These are phyloP conservation scores for Phytophthora niederhauseri DNA, from an alignment of 352 stramenopile species.

Conservation along the genomic window DNA sequence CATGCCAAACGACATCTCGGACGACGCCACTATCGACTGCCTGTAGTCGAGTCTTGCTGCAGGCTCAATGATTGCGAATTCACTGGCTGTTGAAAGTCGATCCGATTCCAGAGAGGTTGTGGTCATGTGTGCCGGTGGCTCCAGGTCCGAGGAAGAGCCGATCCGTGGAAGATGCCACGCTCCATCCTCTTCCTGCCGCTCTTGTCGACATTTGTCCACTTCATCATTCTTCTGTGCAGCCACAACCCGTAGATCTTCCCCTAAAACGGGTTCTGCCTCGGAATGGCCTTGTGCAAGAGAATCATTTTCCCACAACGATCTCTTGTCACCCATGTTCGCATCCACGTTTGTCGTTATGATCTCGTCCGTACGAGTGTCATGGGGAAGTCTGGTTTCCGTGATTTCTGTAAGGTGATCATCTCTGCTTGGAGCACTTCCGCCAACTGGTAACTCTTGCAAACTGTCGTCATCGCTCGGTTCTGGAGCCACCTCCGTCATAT, in stretches of 20 bases:
- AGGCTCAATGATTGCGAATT: slow-evolving; percentile 7
- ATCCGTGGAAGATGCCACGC: slow-evolving; percentile 11
- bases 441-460: neutral
- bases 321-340: neutral
- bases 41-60: slow-evolving; percentile 11
- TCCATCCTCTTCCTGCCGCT: slow-evolving; percentile 11
- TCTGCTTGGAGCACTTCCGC: neutral
- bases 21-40: slow-evolving; percentile 45
- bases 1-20: slow-evolving; percentile 50
- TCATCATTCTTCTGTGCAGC: neutral
- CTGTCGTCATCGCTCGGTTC: neutral
- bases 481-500: neutral
- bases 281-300: slow-evolving; percentile 9
- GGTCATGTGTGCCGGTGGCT: neutral
- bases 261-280: slow-evolving; percentile 1
- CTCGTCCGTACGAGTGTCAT: neutral
- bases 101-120: slow-evolving; percentile 25
- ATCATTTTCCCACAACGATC: neutral
- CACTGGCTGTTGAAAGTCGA: slow-evolving; percentile 15
- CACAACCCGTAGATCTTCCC: slow-evolving; percentile 1
- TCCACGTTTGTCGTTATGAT: slow-evolving; percentile 13
- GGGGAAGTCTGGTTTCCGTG: neutral
- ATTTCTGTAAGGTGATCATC: neutral
- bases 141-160: slow-evolving; percentile 16
- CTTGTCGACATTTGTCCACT: neutral